phyloP scores from a whole-genome alignment of 495 filamentous ascomycete species.

The Daldinia loculata region DNA sequence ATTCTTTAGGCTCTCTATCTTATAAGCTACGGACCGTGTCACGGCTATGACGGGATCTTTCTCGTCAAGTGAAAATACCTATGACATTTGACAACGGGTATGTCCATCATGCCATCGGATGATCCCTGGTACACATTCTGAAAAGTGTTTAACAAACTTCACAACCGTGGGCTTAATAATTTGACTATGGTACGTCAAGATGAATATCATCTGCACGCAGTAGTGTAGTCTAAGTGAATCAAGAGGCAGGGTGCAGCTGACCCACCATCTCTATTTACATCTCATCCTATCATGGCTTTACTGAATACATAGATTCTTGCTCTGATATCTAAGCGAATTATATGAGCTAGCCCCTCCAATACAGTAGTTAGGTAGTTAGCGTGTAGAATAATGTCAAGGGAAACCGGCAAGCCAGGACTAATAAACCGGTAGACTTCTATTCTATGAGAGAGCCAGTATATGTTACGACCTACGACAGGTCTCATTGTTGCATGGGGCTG shows the following conservation, averaged over 20 bases:
- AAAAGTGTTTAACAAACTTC: not conserved
- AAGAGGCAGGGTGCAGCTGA: not conserved
- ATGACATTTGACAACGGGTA: conserved; percentile 5
- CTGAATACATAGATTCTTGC: not conserved
- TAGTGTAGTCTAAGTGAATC: not conserved
- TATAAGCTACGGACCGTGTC: not conserved
- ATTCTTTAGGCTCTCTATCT: not conserved
- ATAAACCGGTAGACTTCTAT: not conserved
- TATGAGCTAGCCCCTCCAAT: conserved; percentile 4
- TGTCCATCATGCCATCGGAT: not conserved
- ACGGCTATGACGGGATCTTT: not conserved
- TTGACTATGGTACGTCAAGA: not conserved
- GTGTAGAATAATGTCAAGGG: conserved; percentile 2
- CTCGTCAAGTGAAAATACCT: not conserved
- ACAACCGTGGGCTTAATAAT: not conserved
- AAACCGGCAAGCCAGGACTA: conserved; percentile 22
- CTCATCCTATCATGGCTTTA: not conserved
- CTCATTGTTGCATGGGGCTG: conserved; percentile 23
- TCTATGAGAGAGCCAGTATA: conserved; percentile 29
- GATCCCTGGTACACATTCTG: not conserved
- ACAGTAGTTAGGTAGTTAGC: not conserved
- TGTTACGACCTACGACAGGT: conserved; percentile 23
- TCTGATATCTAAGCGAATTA: not conserved
- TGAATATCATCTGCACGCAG: not conserved
- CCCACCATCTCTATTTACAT: not conserved